phyloP scores from a whole-genome alignment of 2,329 filamentous ascomycete genomes.

The Tolypocladium guangdongense region DNA sequence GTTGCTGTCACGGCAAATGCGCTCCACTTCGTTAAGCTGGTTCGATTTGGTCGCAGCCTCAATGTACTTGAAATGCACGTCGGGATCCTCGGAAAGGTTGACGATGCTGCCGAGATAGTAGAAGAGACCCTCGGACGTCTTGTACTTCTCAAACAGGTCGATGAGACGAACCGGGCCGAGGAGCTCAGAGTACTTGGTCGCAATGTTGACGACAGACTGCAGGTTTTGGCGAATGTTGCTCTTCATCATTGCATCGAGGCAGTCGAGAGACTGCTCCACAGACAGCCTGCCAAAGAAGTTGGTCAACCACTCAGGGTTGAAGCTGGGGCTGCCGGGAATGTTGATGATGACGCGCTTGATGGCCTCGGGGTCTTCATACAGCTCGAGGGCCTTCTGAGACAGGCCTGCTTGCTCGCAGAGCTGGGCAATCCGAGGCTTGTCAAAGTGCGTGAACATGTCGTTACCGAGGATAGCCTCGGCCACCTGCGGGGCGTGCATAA shows the following conservation, averaged over 20 bases:
- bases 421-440: conserved; percentile 77
- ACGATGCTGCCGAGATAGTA: conserved; percentile 98
- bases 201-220: conserved; percentile 86
- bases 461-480: conserved; percentile 96
- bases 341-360: conserved; percentile 87
- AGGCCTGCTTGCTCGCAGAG: conserved; percentile 91
- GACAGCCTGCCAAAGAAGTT: conserved; percentile 90
- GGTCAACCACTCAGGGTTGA: conserved; percentile 84
- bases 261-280: conserved; percentile 89
- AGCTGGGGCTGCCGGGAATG: conserved; percentile 70
- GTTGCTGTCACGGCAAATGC: conserved; percentile 90
- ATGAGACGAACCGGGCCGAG: conserved; percentile 81
- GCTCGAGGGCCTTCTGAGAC: conserved; percentile 77
- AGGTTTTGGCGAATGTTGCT: conserved; percentile 94
- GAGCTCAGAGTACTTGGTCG: conserved; percentile 95
- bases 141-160: conserved; percentile 93
- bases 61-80: conserved; percentile 99
- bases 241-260: conserved; percentile 92
- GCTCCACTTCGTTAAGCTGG: conserved; percentile 91
- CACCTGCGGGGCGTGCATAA: conserved; percentile 92
- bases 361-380: conserved; percentile 80
- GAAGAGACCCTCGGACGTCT: conserved; percentile 92
- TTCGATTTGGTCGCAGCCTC: conserved; percentile 91
- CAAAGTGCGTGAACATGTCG: conserved; percentile 97
- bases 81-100: conserved; percentile 87